Evolutionary conservation across 257 asterid species (phyloP).

Genomic region (Fraxinus cuspidata): DNA sequence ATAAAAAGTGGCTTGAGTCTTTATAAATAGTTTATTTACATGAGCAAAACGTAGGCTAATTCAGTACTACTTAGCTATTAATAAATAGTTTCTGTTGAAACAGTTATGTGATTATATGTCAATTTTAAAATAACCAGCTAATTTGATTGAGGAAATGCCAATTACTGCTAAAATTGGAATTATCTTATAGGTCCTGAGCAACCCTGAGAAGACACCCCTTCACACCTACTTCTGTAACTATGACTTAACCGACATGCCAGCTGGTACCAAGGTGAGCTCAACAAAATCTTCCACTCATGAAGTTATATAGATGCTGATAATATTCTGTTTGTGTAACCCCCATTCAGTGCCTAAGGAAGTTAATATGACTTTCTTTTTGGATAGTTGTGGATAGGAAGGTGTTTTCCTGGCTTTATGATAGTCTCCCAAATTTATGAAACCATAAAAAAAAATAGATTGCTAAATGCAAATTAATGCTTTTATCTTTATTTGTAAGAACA

Average conservation of each 20-base stretch:
- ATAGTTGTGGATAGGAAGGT: background rate
- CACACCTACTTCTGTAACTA: slow-evolving; percentile 79
- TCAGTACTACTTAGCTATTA: background rate
- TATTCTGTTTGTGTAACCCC: background rate
- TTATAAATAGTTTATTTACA: no score
- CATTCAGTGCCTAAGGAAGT: background rate
- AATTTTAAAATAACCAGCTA: background rate
- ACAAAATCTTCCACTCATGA: slow-evolving; percentile 3
- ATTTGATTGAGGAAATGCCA: background rate
- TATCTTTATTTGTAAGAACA: background rate
- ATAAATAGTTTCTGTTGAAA: background rate
- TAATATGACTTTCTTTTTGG: background rate
- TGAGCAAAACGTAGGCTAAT: background rate
- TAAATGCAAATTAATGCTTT: background rate
- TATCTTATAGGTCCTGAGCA: slow-evolving; percentile 67
- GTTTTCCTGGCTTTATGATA: background rate
- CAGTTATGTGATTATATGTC: background rate
- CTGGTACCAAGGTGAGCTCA: slow-evolving; percentile 70
- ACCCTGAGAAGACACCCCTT: slow-evolving; percentile 83
- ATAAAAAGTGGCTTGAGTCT: no score
- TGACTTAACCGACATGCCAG: slow-evolving; percentile 86
- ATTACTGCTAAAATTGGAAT: background rate
- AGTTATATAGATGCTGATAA: background rate
- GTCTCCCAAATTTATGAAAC: background rate
- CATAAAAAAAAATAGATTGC: no score